Base-by-base conservation (phyloP, 2,329 filamentous ascomycete genomes). In the Emericellopsis atlantica region DNA sequence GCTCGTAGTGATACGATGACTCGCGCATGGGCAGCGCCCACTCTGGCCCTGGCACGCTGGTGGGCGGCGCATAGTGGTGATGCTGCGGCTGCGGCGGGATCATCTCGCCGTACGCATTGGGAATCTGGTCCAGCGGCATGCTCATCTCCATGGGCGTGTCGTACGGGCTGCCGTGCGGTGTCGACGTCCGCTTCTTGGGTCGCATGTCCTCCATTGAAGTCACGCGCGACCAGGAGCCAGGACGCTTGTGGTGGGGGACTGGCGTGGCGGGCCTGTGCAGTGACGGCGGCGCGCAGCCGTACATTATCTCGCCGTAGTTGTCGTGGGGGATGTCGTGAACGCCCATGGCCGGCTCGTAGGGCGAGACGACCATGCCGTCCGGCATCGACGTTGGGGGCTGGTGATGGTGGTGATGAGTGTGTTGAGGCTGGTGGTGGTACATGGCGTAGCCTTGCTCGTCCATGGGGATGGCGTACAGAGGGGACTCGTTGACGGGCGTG, bases 201-300 rank as follows among this genome's bases (percentile, higher is more conserved):
- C 59, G 56, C 21, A 62, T 44, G 43, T 54, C 58, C 44, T 63
- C 60, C 45, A 63, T 57, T 47, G 55, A 60, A 18, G 59, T 50
- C 24, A 59, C 49, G 39, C 60, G 57, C 12, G 56, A 55, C 60
- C 60, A 64, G 4, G 60, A 62, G 22, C 55, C 59, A 18, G 60
- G 60, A 41, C 60, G 54, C 44, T 63, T 63, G 32, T 35, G n/a
- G 40, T 59, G 52, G 2, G 60, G 60, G 18, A 21, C 18, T 9
- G 32, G 18, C 15, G 60, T 63, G 6, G 57, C 60, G 7, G 60
- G 60, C 6, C 60, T 55, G 31, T 48, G 45, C 2, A 51, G 52
- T 2, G 55, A 48, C 26, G 32, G 10, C 14, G 40, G 40, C 14
- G 40, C 36, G n/a, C 32, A 41, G 15, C 40, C 33, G 21, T 36